phyloP scores from a whole-genome alignment of 805 yeast genomes.

The Kluyveromyces lactis region DNA sequence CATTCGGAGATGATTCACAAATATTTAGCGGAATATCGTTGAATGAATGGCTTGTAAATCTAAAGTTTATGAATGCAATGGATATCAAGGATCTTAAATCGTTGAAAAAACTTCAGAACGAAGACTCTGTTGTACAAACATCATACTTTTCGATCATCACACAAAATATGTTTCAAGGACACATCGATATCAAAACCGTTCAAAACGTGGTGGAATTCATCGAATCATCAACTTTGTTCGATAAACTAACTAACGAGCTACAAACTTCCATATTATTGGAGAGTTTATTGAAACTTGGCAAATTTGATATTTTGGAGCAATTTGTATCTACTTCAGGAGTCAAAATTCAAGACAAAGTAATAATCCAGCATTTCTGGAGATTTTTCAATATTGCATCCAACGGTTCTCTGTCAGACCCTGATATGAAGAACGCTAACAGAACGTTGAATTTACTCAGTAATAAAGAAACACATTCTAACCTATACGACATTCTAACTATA shows the following conservation, averaged over 20 bases:
- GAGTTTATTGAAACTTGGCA: slow-evolving; percentile 22
- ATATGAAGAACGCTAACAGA: slow-evolving; percentile 31
- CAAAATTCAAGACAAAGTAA: slow-evolving; percentile 10
- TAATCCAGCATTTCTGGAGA: slow-evolving; percentile 32
- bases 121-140: slow-evolving; percentile 16
- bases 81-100: slow-evolving; percentile 14
- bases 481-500: slow-evolving; percentile 20
- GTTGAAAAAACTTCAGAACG: slow-evolving; percentile 15
- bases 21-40: slow-evolving; percentile 8
- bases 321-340: slow-evolving; percentile 10
- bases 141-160: slow-evolving; percentile 18
- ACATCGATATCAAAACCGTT: neutral
- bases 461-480: slow-evolving; percentile 8
- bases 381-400: slow-evolving; percentile 37
- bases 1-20: slow-evolving; percentile 8
- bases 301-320: slow-evolving; percentile 20
- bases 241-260: slow-evolving; percentile 8
- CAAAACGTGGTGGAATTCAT: slow-evolving; percentile 2
- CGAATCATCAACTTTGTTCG: slow-evolving; percentile 10
- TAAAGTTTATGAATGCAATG: slow-evolving; percentile 12
- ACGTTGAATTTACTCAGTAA: slow-evolving; percentile 18
- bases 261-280: slow-evolving; percentile 19
- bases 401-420: slow-evolving; percentile 33
- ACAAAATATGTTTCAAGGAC: slow-evolving; percentile 6
- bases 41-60: slow-evolving; percentile 9